Percentiles rank a stretch among this genome's conserved stretches.
Conservation (phyloP, 768 basidiomycete genomes). For the Termitomyces titanicus region DNA sequence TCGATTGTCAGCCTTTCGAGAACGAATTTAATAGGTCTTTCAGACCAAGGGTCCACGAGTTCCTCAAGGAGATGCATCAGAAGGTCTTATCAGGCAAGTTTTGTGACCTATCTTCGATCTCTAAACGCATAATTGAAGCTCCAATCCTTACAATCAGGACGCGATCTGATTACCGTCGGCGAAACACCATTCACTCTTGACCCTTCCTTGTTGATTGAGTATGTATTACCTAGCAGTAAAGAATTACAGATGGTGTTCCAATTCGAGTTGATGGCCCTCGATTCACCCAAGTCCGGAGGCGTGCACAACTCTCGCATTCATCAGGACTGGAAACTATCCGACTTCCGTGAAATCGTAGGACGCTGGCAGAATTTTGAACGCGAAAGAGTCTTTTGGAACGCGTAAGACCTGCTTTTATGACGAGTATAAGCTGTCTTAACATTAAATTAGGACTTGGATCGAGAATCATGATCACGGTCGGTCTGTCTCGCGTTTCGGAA, state of each 20-base stretch:
- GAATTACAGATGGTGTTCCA: constrained; percentile 67
- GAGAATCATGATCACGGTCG: constrained; percentile 73
- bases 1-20: not conserved
- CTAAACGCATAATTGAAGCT: not conserved
- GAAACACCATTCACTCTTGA: constrained; percentile 60
- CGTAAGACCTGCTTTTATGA: constrained; percentile 33
- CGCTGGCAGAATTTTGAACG: constrained; percentile 61
- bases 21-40: not conserved
- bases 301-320: constrained; percentile 36
- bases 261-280: constrained; percentile 60
- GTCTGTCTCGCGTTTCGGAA: constrained; percentile 62
- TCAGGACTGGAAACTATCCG: constrained; percentile 47
- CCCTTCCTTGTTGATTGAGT: constrained; percentile 45
- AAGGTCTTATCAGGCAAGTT: constrained; percentile 57
- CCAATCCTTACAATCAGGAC: constrained; percentile 29
- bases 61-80: constrained; percentile 59
- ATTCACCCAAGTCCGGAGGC: constrained; percentile 37
- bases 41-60: constrained; percentile 67
- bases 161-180: constrained; percentile 62
- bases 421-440: no score
- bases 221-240: constrained; percentile 53
- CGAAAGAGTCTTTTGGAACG: constrained; percentile 64
- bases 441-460: constrained; percentile 59
- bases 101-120: not conserved
- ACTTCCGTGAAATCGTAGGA: constrained; percentile 43